Base-by-base conservation (phyloP, 176 grass and related monocot species). In the Olyra latifolia region DNA sequence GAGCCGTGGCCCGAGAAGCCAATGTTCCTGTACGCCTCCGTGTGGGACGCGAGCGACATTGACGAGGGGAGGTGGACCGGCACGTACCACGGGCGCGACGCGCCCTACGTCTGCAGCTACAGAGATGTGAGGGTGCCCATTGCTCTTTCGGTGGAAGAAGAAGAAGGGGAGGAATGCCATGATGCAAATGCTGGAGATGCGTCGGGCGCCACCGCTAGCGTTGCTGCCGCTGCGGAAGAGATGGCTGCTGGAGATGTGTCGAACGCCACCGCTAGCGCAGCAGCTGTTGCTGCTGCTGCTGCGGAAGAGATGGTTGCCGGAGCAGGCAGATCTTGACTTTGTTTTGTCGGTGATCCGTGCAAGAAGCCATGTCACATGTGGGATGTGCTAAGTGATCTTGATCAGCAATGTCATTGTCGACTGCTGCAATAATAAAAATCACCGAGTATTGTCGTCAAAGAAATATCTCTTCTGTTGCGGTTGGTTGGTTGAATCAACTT, bases 21-120 rank as follows among this genome's bases (percentile, higher is more conserved):
- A n/a, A 97, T 93, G 94, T 85, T 71, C 83, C 58, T 97, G 61
- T 97, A 93, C 73, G 84, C 94, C 2, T 93, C 86, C 4, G 50
- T 97, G 25, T 93, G 94, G 91, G 91, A 97, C 69, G 91, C 88
- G 16, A 93, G 91, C 67, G 47, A 77, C 57, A 77, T 97, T 8
- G 58, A 76, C 27, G 80, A 85, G 22, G 91, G 91, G 44, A 19
- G 42, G 46, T 97, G 94, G 90, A 86, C 90, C 2, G 93, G 93
- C 19, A 82, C 65, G 2, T 96, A 92, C 48, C 49, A 76, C 62
- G 85, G 93, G 32, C 74, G 69, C 19, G 87, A 96, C 77, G 82
- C 87, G 39, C 93, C 93, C 2, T 92, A 92, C 9, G 27, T 96
- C 40, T 96, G 90, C 82, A 88, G 70, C 55, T 96, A 92, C 80